These are phyloP conservation scores for Aspergillus unguis DNA, from an alignment of 2,329 filamentous ascomycete genomes.

Conservation along the genomic window DNA sequence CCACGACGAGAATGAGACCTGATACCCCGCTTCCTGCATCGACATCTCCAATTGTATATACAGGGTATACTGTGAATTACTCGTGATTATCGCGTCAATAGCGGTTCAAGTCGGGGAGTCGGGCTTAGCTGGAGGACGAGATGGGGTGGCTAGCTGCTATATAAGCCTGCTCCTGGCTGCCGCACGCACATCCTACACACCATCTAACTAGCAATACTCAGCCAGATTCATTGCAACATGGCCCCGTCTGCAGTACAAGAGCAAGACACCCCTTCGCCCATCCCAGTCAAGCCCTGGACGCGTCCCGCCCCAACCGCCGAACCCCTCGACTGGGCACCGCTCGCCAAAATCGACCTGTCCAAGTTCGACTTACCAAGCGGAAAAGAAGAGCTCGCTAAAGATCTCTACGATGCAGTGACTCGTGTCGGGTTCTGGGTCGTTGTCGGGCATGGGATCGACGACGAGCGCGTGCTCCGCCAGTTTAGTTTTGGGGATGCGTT, in stretches of 20 bases:
- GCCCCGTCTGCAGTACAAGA: conserved; percentile 22
- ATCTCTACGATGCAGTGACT: conserved; percentile 53
- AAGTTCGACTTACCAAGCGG: conserved; percentile 54
- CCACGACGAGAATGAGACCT: conserved; percentile 13
- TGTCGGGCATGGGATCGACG: conserved; percentile 20
- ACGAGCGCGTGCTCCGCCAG: conserved; percentile 26
- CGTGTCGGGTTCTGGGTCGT: conserved; percentile 32
- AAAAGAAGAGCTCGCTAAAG: conserved; percentile 52
- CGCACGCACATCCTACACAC: no score
- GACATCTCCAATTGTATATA: neutral
- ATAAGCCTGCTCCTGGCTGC: no score
- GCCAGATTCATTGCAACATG: conserved; percentile 11
- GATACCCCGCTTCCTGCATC: conserved; percentile 16
- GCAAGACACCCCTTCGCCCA: conserved; percentile 4
- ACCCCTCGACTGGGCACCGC: conserved; percentile 48
- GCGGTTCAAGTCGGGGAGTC: neutral
- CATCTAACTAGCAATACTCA: neutral
- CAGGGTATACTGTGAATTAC: neutral
- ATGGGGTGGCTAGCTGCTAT: no score
- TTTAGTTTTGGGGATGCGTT: conserved; percentile 29
- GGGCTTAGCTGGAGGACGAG: neutral
- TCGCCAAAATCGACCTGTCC: conserved; percentile 55
- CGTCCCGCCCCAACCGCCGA: conserved; percentile 25
- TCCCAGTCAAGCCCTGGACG: conserved; percentile 25
- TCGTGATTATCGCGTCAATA: neutral